Percentiles rank a stretch among this genome's conserved stretches.
Conservation (phyloP, 2,329 filamentous ascomycete genomes). For the Metarhizium anisopliae region DNA sequence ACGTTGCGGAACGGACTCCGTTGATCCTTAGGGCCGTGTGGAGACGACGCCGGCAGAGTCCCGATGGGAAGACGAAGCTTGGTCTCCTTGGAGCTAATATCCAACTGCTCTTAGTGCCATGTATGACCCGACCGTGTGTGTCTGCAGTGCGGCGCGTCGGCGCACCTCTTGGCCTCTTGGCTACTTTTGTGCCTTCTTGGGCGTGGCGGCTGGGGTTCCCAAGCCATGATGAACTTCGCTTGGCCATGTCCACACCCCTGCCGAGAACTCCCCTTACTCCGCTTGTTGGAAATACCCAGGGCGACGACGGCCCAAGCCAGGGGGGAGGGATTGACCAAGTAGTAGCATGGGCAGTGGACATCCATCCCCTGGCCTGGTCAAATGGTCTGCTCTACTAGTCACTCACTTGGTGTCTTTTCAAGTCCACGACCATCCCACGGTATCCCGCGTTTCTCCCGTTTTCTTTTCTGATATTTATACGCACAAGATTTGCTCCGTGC, state of each 20-base stretch:
- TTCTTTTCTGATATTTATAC: no score
- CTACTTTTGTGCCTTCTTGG: neutral
- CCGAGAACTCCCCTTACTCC: neutral
- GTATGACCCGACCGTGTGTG: neutral
- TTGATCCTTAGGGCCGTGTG: neutral
- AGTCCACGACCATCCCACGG: no score
- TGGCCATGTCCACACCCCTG: neutral
- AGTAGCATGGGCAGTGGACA: no score
- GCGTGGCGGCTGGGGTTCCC: neutral
- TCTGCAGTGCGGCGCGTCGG: neutral
- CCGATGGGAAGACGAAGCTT: slow-evolving; percentile 3
- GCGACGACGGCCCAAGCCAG: neutral
- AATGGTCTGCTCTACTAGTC: no score
- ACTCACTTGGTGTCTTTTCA: no score
- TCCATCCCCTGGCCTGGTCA: no score
- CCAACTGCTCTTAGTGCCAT: neutral
- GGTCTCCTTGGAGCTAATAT: neutral
- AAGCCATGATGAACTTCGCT: neutral
- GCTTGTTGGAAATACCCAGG: neutral
- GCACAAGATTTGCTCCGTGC: no score
- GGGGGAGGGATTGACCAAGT: neutral
- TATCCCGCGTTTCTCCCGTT: no score
- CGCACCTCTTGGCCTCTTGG: neutral
- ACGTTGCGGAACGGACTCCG: neutral
- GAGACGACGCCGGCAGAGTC: slow-evolving; percentile 5